Conservation (phyloP, 1,139 yeast species). For the Petasospora rhodanensis region DNA sequence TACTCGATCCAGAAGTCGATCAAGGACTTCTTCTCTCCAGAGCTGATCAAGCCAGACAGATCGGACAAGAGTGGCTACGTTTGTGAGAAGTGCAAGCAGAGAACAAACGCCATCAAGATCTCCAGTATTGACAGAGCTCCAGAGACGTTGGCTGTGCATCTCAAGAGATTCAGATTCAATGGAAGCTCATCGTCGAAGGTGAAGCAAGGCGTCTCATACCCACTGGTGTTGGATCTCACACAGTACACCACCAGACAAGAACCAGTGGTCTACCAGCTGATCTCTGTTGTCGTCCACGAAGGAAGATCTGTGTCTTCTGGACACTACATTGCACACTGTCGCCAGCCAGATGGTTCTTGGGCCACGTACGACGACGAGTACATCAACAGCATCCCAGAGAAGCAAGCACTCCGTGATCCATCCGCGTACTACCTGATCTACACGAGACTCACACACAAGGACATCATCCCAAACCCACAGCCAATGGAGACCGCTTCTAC, state of each 20-base stretch:
- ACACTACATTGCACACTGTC: conserved; percentile 86
- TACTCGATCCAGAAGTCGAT: conserved; percentile 73
- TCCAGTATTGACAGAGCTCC: conserved; percentile 79
- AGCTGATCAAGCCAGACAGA: conserved; percentile 62
- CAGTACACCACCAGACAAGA: conserved; percentile 47
- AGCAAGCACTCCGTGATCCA: conserved; percentile 73
- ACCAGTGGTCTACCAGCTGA: conserved; percentile 64
- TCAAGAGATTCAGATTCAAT: conserved; percentile 86
- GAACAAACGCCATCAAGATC: conserved; percentile 73
- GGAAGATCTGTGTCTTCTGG: conserved; percentile 93
- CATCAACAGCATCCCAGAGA: conserved; percentile 67
- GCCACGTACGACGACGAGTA: conserved; percentile 92
- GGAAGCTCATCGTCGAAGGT: conserved; percentile 76
- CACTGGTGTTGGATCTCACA: conserved; percentile 69
- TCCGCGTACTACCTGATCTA: conserved; percentile 88
- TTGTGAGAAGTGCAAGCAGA: conserved; percentile 80
- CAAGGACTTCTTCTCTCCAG: conserved; percentile 76
- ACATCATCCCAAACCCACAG: conserved; percentile 12
- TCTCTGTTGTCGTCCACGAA: conserved; percentile 89
- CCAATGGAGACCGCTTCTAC: neutral
- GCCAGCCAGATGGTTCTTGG: conserved; percentile 92
- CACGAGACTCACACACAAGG: conserved; percentile 61
- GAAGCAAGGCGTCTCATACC: conserved; percentile 80
- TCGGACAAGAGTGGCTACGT: conserved; percentile 66
- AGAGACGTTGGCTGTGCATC: conserved; percentile 79